phyloP scores from a whole-genome alignment of 495 filamentous ascomycete species.

The Lichenothelia convexa region DNA sequence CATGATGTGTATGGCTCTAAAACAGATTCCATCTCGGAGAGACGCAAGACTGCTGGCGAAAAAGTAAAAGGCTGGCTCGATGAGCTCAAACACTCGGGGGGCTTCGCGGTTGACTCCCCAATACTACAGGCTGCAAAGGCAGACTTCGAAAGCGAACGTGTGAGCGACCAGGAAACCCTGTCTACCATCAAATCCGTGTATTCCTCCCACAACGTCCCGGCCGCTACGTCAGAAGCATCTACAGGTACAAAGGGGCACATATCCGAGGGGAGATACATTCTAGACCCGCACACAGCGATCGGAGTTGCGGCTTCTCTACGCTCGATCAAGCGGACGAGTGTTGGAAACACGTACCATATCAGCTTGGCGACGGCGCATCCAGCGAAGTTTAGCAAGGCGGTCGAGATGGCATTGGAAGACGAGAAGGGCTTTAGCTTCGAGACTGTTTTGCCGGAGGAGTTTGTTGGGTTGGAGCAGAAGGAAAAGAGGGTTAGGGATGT shows the following conservation, averaged over 20 bases:
- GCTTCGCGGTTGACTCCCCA: slow-evolving; percentile 54
- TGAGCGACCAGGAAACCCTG: slow-evolving; percentile 61
- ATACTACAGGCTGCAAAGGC: slow-evolving; percentile 44
- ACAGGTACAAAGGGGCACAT: slow-evolving; percentile 10
- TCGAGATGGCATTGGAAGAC: slow-evolving; percentile 51
- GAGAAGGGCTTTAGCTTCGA: slow-evolving; percentile 52
- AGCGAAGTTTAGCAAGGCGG: slow-evolving; percentile 73
- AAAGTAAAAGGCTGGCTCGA: slow-evolving; percentile 54
- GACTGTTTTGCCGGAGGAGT: slow-evolving; percentile 59
- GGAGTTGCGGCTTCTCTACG: slow-evolving; percentile 56
- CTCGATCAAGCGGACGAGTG: slow-evolving; percentile 33
- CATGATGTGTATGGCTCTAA: slow-evolving; percentile 33
- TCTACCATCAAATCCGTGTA: slow-evolving; percentile 53
- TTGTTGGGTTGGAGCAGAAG: slow-evolving; percentile 50
- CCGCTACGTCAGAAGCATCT: slow-evolving; percentile 6
- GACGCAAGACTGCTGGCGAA: slow-evolving; percentile 32
- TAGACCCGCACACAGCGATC: slow-evolving; percentile 84
- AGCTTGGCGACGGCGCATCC: slow-evolving; percentile 83
- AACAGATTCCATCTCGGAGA: slow-evolving; percentile 16
- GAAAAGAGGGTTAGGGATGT: slow-evolving; percentile 37
- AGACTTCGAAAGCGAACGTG: slow-evolving; percentile 66
- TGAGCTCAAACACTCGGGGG: slow-evolving; percentile 56
- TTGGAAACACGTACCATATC: slow-evolving; percentile 40
- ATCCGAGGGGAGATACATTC: slow-evolving; percentile 45
- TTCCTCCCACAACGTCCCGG: slow-evolving; percentile 13